Evolutionary conservation across 2,329 filamentous ascomycete genomes (phyloP).

Genomic region (Arthrinium puccinioides): DNA sequence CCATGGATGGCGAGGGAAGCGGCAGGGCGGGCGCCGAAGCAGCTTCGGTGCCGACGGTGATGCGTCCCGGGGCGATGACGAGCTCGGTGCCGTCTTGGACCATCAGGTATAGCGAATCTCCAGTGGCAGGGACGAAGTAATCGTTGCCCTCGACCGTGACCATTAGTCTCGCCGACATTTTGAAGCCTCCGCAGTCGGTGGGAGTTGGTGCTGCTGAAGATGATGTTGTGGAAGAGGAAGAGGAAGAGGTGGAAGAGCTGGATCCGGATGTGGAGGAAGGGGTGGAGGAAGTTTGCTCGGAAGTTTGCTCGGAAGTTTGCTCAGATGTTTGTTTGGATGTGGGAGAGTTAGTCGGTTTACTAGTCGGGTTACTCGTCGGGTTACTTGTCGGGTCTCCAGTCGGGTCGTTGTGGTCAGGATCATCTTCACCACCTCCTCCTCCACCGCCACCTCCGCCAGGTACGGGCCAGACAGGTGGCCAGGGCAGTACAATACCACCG

Average conservation of each 20-base stretch:
- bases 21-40: neutral
- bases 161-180: neutral
- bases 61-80: neutral
- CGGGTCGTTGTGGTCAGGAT: too few species aligned
- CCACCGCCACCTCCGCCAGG: too few species aligned
- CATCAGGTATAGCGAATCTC: neutral
- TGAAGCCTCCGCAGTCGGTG: neutral
- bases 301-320: neutral
- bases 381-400: too few species aligned
- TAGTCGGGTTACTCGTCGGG: too few species aligned
- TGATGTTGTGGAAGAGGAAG: neutral
- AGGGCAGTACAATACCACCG: too few species aligned
- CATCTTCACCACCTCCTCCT: too few species aligned
- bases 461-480: too few species aligned
- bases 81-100: neutral
- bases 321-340: neutral
- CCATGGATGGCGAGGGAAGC: neutral
- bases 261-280: neutral
- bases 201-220: neutral
- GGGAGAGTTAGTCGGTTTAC: too few species aligned
- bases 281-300: neutral
- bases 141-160: neutral
- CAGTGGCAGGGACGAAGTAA: neutral
- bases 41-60: neutral
- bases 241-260: neutral